phyloP scores from a whole-genome alignment of 177 flowering plant species.

The Telopea speciosissima region DNA sequence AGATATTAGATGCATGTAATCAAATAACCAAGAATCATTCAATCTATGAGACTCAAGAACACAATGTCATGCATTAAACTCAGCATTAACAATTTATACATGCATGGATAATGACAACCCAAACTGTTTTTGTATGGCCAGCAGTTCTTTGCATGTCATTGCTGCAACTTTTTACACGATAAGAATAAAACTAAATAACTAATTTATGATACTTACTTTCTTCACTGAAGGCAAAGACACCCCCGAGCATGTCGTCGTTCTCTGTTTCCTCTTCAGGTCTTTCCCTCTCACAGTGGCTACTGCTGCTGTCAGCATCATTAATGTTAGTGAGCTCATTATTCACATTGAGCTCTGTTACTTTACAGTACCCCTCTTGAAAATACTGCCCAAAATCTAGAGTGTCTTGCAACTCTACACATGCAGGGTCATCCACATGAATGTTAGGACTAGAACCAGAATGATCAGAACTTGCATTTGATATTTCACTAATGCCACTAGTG shows the following conservation, averaged over 20 bases:
- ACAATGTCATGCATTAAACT: neutral
- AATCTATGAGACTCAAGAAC: neutral
- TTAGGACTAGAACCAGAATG: conserved; percentile 16
- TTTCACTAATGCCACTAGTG: conserved; percentile 15
- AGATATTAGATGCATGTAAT: neutral
- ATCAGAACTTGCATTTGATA: conserved; percentile 18
- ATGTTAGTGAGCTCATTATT: conserved; percentile 30
- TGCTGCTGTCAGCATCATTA: conserved; percentile 37
- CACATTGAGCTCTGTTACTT: conserved; percentile 32
- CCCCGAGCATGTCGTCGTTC: conserved; percentile 50
- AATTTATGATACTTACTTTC: conserved; percentile 29
- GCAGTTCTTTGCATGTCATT: neutral
- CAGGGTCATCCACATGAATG: conserved; percentile 12
- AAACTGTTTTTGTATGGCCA: neutral
- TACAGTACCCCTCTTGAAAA: conserved; percentile 61
- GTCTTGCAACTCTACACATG: conserved; percentile 15
- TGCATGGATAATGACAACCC: neutral
- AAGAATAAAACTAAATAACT: neutral
- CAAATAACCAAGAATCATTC: neutral
- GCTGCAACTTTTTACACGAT: neutral
- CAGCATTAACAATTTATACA: neutral
- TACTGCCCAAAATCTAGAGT: conserved; percentile 41
- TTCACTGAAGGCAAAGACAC: conserved; percentile 51
- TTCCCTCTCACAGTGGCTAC: conserved; percentile 38
- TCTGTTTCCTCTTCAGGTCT: conserved; percentile 37